Evolutionary conservation across 139 green algal species (phyloP).

Genomic region (Ulvella scutata): DNA sequence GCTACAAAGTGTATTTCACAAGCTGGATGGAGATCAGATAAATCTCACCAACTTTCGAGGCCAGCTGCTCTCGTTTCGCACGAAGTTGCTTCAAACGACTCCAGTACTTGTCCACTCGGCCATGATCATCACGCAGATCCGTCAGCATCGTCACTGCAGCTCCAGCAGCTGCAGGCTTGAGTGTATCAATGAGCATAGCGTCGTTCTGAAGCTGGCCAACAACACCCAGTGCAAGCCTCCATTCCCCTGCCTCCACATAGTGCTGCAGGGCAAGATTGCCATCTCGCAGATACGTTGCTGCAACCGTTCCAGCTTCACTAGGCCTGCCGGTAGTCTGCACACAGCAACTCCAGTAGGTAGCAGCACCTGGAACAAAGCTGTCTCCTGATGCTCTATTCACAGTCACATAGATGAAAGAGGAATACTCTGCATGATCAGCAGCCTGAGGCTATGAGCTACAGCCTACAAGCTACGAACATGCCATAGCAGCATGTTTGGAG

Average conservation of each 20-base stretch:
- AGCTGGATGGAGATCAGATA: too few species aligned
- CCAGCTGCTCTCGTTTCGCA: constrained; percentile 28
- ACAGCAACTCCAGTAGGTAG: neutral
- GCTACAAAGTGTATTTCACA: too few species aligned
- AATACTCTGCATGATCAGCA: too few species aligned
- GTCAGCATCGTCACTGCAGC: constrained; percentile 17
- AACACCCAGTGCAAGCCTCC: constrained; percentile 30
- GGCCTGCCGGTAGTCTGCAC: neutral
- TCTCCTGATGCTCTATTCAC: too few species aligned
- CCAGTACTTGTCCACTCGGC: constrained; percentile 56
- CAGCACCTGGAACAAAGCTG: neutral
- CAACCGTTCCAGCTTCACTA: neutral
- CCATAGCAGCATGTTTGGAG: constrained; percentile 43
- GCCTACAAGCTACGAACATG: too few species aligned
- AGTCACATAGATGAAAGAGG: too few species aligned
- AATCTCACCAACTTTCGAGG: constrained; percentile 17
- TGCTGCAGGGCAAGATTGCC: neutral
- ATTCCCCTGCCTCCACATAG: constrained; percentile 25
- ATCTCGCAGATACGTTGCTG: neutral
- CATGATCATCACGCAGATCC: constrained; percentile 32
- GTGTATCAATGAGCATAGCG: constrained; percentile 28
- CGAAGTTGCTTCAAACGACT: constrained; percentile 49
- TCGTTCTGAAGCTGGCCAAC: constrained; percentile 15
- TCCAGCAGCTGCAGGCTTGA: constrained; percentile 30
- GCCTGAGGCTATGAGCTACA: too few species aligned